Evolutionary conservation across 495 filamentous ascomycete species (phyloP), one percentile per base, ranked within the genome.

Genomic region (Penicillium fimorum): DNA sequence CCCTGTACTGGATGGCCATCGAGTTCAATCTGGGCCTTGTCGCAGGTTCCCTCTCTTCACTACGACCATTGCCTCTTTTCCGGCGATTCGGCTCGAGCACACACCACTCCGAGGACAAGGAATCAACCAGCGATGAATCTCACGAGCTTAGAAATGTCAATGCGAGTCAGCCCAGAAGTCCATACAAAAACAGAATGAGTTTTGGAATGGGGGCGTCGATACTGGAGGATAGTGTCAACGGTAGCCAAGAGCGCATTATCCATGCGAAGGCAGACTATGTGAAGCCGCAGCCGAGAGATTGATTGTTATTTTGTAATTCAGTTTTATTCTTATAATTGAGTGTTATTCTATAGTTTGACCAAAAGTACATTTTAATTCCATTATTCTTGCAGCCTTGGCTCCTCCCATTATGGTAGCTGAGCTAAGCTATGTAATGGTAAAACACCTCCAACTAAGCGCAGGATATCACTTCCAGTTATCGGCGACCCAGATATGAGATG

Each of bases 1-100:
- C 55, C 2, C 29, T 57, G 10, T 57, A 57, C 42, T 57, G 55
- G 55, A 57, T 57, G 55, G 38, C 25, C 4, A 57, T 57, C 37
- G 55, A 57, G 25, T 57, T 57, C 48, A 57, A 57, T 13, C 25
- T 57, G 4, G 55, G 55, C 7, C 44, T 47, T 13, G 43, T 55
- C 5, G 52, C 52, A 4, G 52, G 52, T 7, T 55, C 52, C 24
- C 52, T 55, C 20, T 55, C 52, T 1, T 55, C 52, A 40, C 43
- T 55, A 25, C 13, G 17, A 15, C 52, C 52, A 11, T 17, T 55
- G 30, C 52, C 52, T 2, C 15, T 55, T 17, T 55, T 55, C 20
- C 52, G 52, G 5, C 42, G 52, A 25, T 55, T 55, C 20, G 52
- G 52, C 5, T 55, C 52, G 15, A 55, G n/a, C 15, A 15, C 29